Evolutionary conservation across 2,329 filamentous ascomycete genomes (phyloP).

Genomic region (Paraphoma chrysanthemicola): DNA sequence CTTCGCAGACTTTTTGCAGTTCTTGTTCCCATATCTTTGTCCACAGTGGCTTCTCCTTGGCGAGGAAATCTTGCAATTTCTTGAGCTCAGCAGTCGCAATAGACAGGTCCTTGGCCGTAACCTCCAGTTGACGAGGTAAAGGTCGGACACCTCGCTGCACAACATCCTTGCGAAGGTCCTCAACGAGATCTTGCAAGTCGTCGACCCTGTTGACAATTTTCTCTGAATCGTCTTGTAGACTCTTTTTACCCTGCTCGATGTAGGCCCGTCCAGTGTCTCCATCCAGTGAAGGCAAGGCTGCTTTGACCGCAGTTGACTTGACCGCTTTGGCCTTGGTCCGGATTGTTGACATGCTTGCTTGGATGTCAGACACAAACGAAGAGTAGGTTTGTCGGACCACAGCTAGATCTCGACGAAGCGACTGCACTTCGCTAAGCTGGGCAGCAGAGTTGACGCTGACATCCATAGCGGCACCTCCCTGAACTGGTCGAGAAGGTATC

Average conservation of each 20-base stretch:
- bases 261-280: constrained; percentile 84
- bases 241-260: constrained; percentile 85
- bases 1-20: constrained; percentile 92
- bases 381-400: constrained; percentile 93
- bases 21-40: constrained; percentile 99
- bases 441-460: constrained; percentile 54
- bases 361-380: constrained; percentile 85
- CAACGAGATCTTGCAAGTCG: constrained; percentile 94
- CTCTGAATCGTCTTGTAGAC: constrained; percentile 85
- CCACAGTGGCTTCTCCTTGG: constrained; percentile 93
- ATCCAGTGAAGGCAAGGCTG: constrained; percentile 73
- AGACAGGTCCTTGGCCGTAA: constrained; percentile 86
- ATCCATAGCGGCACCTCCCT: constrained; percentile 25
- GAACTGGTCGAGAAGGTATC: constrained; percentile 37
- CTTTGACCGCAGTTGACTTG: constrained; percentile 76
- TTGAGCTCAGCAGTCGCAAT: constrained; percentile 83
- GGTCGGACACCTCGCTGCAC: constrained; percentile 91
- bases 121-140: constrained; percentile 86
- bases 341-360: constrained; percentile 84
- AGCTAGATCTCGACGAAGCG: constrained; percentile 84
- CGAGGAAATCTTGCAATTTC: constrained; percentile 92
- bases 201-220: constrained; percentile 90
- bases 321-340: constrained; percentile 82
- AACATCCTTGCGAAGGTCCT: constrained; percentile 96
- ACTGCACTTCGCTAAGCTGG: constrained; percentile 80